A percentile compares a stretch with the other conserved stretches of the same genome.
These are phyloP conservation scores for Microcyclosporella mali DNA, from an alignment of 2,329 filamentous ascomycete genomes.

Conservation along the genomic window DNA sequence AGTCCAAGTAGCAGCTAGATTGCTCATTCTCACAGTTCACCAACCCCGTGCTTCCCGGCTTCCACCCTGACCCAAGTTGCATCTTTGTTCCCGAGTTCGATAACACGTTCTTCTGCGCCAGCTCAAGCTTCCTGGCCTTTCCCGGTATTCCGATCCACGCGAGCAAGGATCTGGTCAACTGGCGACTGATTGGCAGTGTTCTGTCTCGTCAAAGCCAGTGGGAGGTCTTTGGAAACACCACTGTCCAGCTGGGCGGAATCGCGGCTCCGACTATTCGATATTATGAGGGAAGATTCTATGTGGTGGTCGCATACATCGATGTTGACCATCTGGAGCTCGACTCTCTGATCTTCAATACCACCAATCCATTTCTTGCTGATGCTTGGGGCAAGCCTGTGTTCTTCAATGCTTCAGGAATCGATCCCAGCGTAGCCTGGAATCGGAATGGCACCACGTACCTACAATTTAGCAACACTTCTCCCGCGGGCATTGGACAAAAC, in stretches of 20 bases:
- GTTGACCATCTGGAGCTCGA: not conserved
- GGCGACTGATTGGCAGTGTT: conserved; percentile 34
- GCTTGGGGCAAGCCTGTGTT: conserved; percentile 46
- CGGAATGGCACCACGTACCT: conserved; percentile 48
- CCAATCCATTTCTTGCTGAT: conserved; percentile 37
- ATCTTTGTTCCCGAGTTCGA: conserved; percentile 39
- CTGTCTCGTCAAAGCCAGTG: conserved; percentile 34
- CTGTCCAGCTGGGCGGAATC: conserved; percentile 33
- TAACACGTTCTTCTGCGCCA: conserved; percentile 41
- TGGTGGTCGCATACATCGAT: conserved; percentile 13
- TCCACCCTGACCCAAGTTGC: conserved; percentile 42
- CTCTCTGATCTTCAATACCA: conserved; percentile 39
- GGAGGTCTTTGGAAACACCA: conserved; percentile 25
- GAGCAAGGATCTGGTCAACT: conserved; percentile 40
- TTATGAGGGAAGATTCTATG: conserved; percentile 37
- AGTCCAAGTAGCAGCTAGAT: no score
- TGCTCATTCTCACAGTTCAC: no score
- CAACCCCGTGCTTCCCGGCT: conserved; percentile 45
- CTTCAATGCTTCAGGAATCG: conserved; percentile 33
- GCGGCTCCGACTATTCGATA: conserved; percentile 39
- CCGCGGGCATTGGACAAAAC: conserved; percentile 27
- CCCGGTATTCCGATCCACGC: conserved; percentile 43
- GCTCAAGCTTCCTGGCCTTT: conserved; percentile 42
- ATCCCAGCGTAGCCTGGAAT: conserved; percentile 45
- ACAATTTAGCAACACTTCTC: no score